Conservation (phyloP, 148 eudicot genomes). For the Amaranthus cruentus region DNA sequence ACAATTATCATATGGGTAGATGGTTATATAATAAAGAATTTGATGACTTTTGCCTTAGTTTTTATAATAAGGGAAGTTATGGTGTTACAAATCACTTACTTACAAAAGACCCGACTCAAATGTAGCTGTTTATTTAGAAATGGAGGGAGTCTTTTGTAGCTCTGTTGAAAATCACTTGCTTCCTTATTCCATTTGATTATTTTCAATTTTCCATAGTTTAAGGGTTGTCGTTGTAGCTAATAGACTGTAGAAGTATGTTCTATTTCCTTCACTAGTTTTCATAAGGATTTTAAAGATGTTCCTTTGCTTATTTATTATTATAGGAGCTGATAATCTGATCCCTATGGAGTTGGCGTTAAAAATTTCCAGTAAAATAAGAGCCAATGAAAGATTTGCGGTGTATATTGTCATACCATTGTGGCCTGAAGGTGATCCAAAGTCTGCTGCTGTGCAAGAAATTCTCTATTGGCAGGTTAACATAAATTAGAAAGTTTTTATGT, state of each 20-base stretch:
- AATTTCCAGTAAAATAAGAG: conserved; percentile 78
- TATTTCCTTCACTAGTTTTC: not conserved
- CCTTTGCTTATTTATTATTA: conserved; percentile 16
- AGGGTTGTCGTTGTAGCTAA: not conserved
- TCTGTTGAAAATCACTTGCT: not conserved
- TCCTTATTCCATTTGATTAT: not conserved
- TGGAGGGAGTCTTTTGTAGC: not conserved
- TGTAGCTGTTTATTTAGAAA: not conserved
- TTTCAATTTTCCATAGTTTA: not conserved
- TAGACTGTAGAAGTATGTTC: not conserved
- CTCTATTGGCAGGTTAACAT: conserved; percentile 86
- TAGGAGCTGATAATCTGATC: conserved; percentile 94
- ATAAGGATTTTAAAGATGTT: conserved; percentile 13
- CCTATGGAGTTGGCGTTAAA: conserved; percentile 97
- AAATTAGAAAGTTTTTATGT: conserved; percentile 6
- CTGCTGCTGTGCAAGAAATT: conserved; percentile 89
- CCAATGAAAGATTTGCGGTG: conserved; percentile 87
- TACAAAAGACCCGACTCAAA: too few relatives aligned
- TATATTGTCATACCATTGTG: conserved; percentile 92
- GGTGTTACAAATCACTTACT: too few relatives aligned
- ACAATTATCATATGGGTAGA: not conserved
- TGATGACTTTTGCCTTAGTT: not conserved
- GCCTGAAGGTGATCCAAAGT: conserved; percentile 95
- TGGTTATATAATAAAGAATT: not conserved
- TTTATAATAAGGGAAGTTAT: too few relatives aligned